phyloP scores from a whole-genome alignment of 306 rosid genomes.

The Dalbergia cochinchinensis region DNA sequence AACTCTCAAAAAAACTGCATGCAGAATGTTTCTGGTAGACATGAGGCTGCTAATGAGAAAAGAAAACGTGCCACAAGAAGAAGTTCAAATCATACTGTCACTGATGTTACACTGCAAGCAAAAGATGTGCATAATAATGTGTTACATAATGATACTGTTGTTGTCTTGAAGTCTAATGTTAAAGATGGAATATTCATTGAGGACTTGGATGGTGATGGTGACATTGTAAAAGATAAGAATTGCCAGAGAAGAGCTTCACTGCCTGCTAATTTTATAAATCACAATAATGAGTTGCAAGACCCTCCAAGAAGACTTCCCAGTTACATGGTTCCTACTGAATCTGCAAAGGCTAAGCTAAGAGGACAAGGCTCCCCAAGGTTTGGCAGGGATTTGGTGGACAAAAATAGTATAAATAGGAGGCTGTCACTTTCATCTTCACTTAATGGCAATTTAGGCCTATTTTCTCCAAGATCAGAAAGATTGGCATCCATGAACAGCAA shows the following conservation, averaged over 20 bases:
- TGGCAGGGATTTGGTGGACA: conserved; percentile 45
- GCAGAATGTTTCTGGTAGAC: conserved; percentile 36
- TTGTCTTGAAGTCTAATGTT: conserved; percentile 7
- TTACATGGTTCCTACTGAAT: conserved; percentile 62
- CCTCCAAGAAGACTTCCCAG: conserved; percentile 45
- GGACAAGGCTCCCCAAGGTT: conserved; percentile 48
- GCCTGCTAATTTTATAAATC: conserved; percentile 45
- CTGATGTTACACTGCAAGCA: conserved; percentile 34
- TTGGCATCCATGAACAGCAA: conserved; percentile 34
- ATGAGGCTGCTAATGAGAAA: conserved; percentile 41
- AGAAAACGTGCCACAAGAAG: conserved; percentile 26
- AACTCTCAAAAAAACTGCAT: conserved; percentile 18
- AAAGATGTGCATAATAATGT: conserved; percentile 15
- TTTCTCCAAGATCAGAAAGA: conserved; percentile 46
- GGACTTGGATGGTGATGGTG: conserved; percentile 28
- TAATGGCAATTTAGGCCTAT: conserved; percentile 42
- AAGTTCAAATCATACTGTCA: conserved; percentile 18
- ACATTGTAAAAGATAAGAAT: conserved; percentile 30
- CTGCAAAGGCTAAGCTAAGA: conserved; percentile 62
- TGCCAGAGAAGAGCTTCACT: conserved; percentile 52
- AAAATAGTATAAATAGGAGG: conserved; percentile 42
- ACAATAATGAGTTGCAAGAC: conserved; percentile 39
- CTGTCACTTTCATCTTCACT: conserved; percentile 48
- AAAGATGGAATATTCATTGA: conserved; percentile 34
- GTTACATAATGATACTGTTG: conserved; percentile 17